Base-by-base conservation (phyloP, 176 grass and related monocot genomes). In the Avena insularis region DNA sequence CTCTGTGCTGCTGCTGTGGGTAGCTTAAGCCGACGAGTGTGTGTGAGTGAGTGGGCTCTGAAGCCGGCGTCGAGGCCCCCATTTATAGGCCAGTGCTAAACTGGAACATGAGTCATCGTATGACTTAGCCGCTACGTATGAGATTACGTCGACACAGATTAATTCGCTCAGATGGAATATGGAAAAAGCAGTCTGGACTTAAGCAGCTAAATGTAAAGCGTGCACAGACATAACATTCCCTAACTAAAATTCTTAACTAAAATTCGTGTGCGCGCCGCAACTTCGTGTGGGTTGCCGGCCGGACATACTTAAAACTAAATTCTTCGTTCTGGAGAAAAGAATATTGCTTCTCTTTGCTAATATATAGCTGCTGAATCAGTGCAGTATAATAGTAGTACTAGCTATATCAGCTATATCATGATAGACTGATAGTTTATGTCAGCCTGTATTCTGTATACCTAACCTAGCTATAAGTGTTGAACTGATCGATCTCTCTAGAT, bases 11-110 rank as follows among this genome's bases (percentile, higher is more conserved):
- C 20, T 48, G 71, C 57, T 87, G n/a, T 36, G 6, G 23, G 20
- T 65, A 31, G 76, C 88, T 62, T 15, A 12, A 51, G 35, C 45
- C 49, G 35, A 6, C 15, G 77, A 20, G 68, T 86, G 43, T 40
- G 45, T 46, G 19, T 79, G 84, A 63, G 19, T 79, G 84, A 56
- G 66, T 71, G 84, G 16, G 67, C 67, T 84, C 5, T 19, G 82
- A 88, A 78, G 56, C 70, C 60, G 23, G 4, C 15, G 66, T 19
- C 55, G 85, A 56, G 79, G 27, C 53, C 73, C 60, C 55, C 81
- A 87, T 95, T 93, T 95, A 95, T 95, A 93, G 86, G 57, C 8
- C 7, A 55, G 0, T 47, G 1, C 55, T 57, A 0, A 57, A 57
- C 17, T 8, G 55, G 55, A 57, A 19, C 7, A 57, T 57, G 55